Evolutionary conservation across 192 early-diverging fungal species (phyloP).

Genomic region (Blastocladiella britannica): DNA sequence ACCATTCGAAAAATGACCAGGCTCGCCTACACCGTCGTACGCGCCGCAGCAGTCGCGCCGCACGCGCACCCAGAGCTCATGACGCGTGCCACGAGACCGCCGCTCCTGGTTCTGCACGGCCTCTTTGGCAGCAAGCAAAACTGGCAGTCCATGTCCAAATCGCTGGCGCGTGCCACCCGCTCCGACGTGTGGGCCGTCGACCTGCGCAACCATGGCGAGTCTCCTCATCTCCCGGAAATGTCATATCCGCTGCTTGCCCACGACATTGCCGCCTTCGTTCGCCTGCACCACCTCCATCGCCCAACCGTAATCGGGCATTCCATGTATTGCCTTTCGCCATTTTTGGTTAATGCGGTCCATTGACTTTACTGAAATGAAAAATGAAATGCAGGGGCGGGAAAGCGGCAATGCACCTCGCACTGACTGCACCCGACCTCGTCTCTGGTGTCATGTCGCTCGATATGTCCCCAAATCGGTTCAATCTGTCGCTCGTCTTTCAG

Average conservation of each 20-base stretch:
- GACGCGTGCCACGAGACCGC: too few species aligned
- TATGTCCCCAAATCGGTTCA: slow-evolving; percentile 31
- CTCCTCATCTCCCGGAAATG: slow-evolving; percentile 40
- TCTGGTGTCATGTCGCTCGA: slow-evolving; percentile 48
- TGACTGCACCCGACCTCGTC: slow-evolving; percentile 24
- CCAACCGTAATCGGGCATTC: slow-evolving; percentile 68
- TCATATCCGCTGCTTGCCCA: slow-evolving; percentile 56
- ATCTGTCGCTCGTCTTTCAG: slow-evolving; percentile 28
- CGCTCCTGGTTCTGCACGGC: slow-evolving; percentile 66
- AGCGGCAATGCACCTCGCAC: slow-evolving; percentile 45
- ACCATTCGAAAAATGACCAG: too few species aligned
- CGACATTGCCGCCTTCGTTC: slow-evolving; percentile 52
- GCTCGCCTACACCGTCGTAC: too few species aligned
- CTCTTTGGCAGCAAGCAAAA: slow-evolving; percentile 89
- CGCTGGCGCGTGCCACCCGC: slow-evolving; percentile 34
- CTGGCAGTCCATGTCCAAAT: slow-evolving; percentile 66
- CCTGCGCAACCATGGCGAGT: slow-evolving; percentile 86
- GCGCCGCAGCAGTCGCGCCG: too few species aligned
- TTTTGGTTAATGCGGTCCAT: background rate
- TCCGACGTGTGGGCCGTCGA: slow-evolving; percentile 55
- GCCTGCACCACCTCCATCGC: slow-evolving; percentile 26
- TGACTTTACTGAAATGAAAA: slow-evolving; percentile 1
- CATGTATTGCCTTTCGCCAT: slow-evolving; percentile 21
- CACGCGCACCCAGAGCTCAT: too few species aligned
- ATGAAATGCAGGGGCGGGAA: slow-evolving; percentile 40